Conservation (phyloP, 345 rosid species). For the Gossypium longicalyx region DNA sequence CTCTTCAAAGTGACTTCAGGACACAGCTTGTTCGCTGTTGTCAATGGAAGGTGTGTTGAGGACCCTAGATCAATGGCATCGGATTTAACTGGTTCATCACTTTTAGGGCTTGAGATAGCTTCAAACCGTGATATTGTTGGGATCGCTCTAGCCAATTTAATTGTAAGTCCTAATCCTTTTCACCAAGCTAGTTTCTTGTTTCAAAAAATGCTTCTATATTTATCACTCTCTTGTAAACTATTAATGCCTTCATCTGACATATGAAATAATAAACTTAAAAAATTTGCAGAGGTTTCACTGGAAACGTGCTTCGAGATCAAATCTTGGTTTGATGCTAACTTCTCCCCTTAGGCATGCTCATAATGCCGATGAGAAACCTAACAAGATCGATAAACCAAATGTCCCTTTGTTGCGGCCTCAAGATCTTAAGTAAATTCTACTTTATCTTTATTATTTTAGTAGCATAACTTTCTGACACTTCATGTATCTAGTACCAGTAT, state of each 20-base stretch:
- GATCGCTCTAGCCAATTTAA: constrained; percentile 88
- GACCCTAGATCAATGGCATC: constrained; percentile 89
- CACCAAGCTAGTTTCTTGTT: background rate
- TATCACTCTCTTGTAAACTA: background rate
- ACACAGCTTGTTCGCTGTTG: constrained; percentile 74
- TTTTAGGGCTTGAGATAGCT: constrained; percentile 75
- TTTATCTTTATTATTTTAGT: background rate
- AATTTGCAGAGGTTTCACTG: constrained; percentile 77
- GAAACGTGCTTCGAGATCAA: constrained; percentile 82
- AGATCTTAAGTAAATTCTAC: constrained; percentile 57
- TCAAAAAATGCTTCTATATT: too few relatives aligned
- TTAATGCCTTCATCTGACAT: background rate
- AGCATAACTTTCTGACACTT: background rate
- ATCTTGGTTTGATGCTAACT: constrained; percentile 77
- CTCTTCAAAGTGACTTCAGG: constrained; percentile 76
- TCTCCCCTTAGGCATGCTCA: constrained; percentile 70
- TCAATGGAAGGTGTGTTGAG: constrained; percentile 85
- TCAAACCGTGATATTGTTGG: constrained; percentile 79
- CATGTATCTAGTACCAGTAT: background rate
- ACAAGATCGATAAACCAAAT: constrained; percentile 33
- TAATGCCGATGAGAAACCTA: constrained; percentile 30
- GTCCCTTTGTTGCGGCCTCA: constrained; percentile 61
- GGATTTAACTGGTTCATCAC: constrained; percentile 74
- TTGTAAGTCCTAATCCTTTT: constrained; percentile 45
- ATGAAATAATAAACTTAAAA: constrained; percentile 2